Evolutionary conservation across 441 rosid species (phyloP).

Genomic region (Eruca vesicaria): DNA sequence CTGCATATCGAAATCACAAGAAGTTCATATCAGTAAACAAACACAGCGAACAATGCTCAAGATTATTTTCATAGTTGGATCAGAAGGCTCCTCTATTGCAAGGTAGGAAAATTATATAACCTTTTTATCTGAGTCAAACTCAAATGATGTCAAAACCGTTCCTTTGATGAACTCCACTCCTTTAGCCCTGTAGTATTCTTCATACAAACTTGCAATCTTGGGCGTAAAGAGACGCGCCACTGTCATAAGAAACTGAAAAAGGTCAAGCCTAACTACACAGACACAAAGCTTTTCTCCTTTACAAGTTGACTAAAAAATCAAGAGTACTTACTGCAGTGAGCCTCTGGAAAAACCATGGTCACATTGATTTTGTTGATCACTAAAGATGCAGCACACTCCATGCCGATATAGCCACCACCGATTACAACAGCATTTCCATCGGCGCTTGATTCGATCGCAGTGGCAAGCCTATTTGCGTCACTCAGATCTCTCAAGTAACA

Average conservation of each 20-base stretch:
- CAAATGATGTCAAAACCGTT: slow-evolving; percentile 83
- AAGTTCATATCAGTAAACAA: slow-evolving; percentile 8
- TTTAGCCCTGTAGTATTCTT: slow-evolving; percentile 75
- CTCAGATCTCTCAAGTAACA: slow-evolving; percentile 84
- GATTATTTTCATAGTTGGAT: not conserved
- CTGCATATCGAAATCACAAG: slow-evolving; percentile 39
- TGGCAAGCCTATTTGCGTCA: slow-evolving; percentile 81
- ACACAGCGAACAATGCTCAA: not conserved
- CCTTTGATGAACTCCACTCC: slow-evolving; percentile 91
- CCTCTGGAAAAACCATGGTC: slow-evolving; percentile 98
- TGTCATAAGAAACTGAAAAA: slow-evolving; percentile 32
- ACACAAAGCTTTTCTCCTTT: not conserved
- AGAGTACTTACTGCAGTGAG: slow-evolving; percentile 76
- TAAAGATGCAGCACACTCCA: slow-evolving; percentile 98
- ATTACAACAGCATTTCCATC: slow-evolving; percentile 90
- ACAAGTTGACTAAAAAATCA: not conserved
- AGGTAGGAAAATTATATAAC: slow-evolving; percentile 34
- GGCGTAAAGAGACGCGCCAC: slow-evolving; percentile 96
- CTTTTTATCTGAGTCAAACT: slow-evolving; percentile 64
- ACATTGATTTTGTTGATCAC: slow-evolving; percentile 86
- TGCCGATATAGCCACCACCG: slow-evolving; percentile 97
- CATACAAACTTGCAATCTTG: slow-evolving; percentile 80
- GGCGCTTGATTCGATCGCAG: slow-evolving; percentile 59
- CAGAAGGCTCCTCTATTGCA: not conserved
- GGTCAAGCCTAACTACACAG: slow-evolving; percentile 7